These are phyloP conservation scores for Silene coronaria DNA, from an alignment of 179 eudicot species.

Conservation along the genomic window DNA sequence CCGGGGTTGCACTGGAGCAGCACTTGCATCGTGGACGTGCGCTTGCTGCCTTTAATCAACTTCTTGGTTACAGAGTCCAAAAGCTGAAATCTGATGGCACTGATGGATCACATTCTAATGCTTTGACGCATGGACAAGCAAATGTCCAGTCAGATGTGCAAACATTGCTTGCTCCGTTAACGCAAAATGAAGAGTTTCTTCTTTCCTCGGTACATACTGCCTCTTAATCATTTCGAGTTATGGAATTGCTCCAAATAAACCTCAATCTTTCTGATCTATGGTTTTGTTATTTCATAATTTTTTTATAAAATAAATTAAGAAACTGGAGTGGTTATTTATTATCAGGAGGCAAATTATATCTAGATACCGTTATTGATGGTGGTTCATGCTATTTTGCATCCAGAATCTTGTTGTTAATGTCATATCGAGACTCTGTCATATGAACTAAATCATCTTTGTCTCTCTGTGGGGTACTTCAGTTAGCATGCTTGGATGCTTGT, in stretches of 20 bases:
- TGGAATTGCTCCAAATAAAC: neutral
- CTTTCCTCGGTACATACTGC: constrained; percentile 63
- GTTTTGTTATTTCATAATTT: constrained; percentile 5
- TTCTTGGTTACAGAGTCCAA: constrained; percentile 68
- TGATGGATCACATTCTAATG: constrained; percentile 42
- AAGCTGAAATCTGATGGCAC: constrained; percentile 49
- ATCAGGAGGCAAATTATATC: neutral
- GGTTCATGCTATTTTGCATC: neutral
- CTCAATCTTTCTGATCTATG: neutral
- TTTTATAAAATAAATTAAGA: neutral
- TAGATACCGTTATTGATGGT: neutral
- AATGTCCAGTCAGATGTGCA: constrained; percentile 76
- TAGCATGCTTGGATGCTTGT: neutral
- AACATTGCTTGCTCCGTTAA: constrained; percentile 60
- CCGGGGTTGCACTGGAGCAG: constrained; percentile 76
- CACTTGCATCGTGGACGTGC: constrained; percentile 96
- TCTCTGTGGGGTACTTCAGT: neutral
- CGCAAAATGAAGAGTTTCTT: constrained; percentile 71
- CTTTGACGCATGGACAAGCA: constrained; percentile 50
- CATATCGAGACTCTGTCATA: neutral
- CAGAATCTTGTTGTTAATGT: neutral
- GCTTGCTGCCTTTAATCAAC: constrained; percentile 74
- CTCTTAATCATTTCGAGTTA: constrained; percentile 6
- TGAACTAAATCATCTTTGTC: neutral
- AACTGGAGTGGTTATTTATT: constrained; percentile 2